A percentile compares a stretch with the other conserved stretches of the same genome.
phyloP scores from a whole-genome alignment of 805 yeast genomes.

The Myxozyma neotropica region DNA sequence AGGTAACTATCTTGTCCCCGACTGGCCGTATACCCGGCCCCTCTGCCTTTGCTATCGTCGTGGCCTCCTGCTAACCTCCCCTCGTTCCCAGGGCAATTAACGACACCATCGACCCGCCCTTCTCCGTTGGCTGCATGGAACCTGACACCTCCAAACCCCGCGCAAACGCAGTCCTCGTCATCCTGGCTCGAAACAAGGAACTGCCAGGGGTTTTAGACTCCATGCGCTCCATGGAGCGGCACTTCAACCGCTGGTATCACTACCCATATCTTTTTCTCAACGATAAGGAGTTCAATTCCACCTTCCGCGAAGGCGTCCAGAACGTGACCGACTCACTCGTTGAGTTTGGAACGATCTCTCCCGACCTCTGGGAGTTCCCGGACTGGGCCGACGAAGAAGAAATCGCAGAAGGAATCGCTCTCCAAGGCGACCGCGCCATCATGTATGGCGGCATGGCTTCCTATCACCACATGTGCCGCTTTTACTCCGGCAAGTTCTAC shows the following conservation, averaged over 20 bases:
- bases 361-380: slow-evolving; percentile 72
- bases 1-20: too few relatives aligned
- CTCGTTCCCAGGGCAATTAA: slow-evolving; percentile 22
- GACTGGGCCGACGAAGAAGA: slow-evolving; percentile 48
- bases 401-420: slow-evolving; percentile 60
- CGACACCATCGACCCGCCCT: slow-evolving; percentile 49
- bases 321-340: slow-evolving; percentile 61
- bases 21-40: too few relatives aligned
- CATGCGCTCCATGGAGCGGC: slow-evolving; percentile 75
- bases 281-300: slow-evolving; percentile 69
- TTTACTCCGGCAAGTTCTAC: slow-evolving; percentile 79
- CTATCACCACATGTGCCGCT: slow-evolving; percentile 96
- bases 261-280: slow-evolving; percentile 92
- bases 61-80: neutral
- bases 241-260: slow-evolving; percentile 89
- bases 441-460: slow-evolving; percentile 81
- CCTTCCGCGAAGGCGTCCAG: slow-evolving; percentile 59
- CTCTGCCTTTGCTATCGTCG: neutral
- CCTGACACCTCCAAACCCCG: slow-evolving; percentile 53
- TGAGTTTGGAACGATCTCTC: slow-evolving; percentile 69
- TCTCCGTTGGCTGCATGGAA: slow-evolving; percentile 56
- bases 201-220: slow-evolving; percentile 73
- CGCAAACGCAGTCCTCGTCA: slow-evolving; percentile 83
- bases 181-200: slow-evolving; percentile 81
- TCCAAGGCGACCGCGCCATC: slow-evolving; percentile 81